Evolutionary conservation across 352 stramenopile species (phyloP).

Genomic region (Thalassiosira hispida): DNA sequence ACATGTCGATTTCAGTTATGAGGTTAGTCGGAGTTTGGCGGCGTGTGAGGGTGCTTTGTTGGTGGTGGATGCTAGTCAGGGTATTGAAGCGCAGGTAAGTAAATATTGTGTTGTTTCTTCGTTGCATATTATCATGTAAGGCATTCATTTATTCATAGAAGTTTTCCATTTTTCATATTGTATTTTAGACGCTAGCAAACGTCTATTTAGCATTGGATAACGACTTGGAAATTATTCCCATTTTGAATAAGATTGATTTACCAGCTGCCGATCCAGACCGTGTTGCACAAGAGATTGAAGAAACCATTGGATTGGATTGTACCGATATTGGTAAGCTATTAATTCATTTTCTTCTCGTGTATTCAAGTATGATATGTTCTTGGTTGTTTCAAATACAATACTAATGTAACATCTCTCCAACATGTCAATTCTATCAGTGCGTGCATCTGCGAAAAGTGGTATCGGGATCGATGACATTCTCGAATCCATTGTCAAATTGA

Average conservation of each 20-base stretch:
- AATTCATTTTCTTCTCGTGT: not conserved
- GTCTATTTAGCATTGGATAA: conserved; percentile 97
- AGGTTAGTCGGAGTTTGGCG: conserved; percentile 96
- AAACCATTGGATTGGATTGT: conserved; percentile 88
- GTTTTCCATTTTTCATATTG: not conserved
- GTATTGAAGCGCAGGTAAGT: conserved; percentile 95
- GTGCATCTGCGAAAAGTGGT: conserved; percentile 83
- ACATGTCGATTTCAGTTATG: conserved; percentile 96
- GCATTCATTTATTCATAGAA: no score
- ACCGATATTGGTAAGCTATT: conserved; percentile 69
- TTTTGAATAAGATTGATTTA: conserved; percentile 99
- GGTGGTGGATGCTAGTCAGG: conserved; percentile 97
- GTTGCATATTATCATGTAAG: not conserved
- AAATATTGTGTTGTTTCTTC: conserved; percentile 9
- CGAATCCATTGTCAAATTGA: conserved; percentile 84
- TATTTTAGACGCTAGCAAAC: conserved; percentile 92
- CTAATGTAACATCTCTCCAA: conserved; percentile 38
- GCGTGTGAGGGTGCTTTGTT: conserved; percentile 98
- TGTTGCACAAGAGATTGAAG: conserved; percentile 86
- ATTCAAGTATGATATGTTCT: conserved; percentile 50
- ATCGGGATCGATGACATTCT: conserved; percentile 89
- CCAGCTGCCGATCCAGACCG: conserved; percentile 91
- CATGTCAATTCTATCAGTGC: conserved; percentile 47
- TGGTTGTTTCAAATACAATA: conserved; percentile 55
- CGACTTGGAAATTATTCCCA: conserved; percentile 96